Conservation (phyloP, 257 asterid species). For the Solanum chiquidenum region DNA sequence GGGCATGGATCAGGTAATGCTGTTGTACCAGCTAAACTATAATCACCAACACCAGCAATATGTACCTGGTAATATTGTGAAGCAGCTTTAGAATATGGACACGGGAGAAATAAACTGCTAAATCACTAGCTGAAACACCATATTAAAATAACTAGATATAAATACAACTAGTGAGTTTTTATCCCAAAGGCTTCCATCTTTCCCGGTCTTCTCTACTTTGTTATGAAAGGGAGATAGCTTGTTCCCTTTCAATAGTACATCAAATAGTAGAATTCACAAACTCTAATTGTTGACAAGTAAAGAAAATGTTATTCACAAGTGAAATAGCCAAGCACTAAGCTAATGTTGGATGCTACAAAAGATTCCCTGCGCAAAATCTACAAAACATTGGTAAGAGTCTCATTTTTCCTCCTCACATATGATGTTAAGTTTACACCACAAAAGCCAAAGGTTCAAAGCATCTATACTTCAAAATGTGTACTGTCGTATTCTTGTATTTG, state of each 20-base stretch:
- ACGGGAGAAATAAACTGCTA: neutral
- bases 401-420: neutral
- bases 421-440: neutral
- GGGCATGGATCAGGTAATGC: slow-evolving; percentile 92
- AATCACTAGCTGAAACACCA: neutral
- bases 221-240: neutral
- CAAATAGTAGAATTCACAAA: neutral
- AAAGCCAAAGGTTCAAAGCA: neutral
- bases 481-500: too few relatives aligned
- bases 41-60: slow-evolving; percentile 99
- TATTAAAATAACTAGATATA: neutral
- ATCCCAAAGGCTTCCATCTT: neutral
- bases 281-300: neutral
- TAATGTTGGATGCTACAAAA: neutral
- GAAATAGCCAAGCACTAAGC: neutral
- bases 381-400: neutral
- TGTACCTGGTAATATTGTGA: slow-evolving; percentile 50
- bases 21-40: slow-evolving; percentile 48
- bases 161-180: neutral
- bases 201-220: neutral
- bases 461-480: too few relatives aligned
- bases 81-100: neutral
- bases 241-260: neutral
- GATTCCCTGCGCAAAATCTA: neutral
- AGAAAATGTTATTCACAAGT: neutral